Evolutionary conservation across 2,329 filamentous ascomycete species (phyloP), one percentile per base, ranked within the genome.

Genomic region (Aspergillus unguis): DNA sequence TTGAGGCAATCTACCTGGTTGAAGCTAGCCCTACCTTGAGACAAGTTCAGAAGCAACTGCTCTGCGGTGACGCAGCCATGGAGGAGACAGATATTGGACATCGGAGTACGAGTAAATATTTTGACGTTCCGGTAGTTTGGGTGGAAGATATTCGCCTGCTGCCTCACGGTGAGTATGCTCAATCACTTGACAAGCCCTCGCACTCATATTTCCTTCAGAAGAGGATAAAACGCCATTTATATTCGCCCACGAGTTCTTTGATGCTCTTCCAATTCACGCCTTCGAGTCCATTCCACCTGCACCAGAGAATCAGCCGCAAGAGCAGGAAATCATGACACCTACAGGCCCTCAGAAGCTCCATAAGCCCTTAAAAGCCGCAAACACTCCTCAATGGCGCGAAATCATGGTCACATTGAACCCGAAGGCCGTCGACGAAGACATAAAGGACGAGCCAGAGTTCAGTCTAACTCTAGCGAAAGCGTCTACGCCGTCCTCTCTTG

Each of bases 181-280:
- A 23, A 28, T 2, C 23, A 2, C 4, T n/a, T 11, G 6, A 25
- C 17, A 10, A 33, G 3, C 10, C 27, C 32, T 11, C 11, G 1
- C n/a, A 10, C 40, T 50, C 8, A 45, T 5, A n/a, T 9, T n/a
- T 31, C 17, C 50, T 17, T 9, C 27, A 86, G 85, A 83, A 55
- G 73, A 84, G 25, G 79, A 81, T 55, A 88, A 87, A 66, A 88
- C 85, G 25, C 92, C 94, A 1, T 95, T 97, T 71, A 95, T 99
- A 55, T 83, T 97, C 44, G 94, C 94, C 4, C 94, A 99, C 70
- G 94, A 99, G 69, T 97, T 99, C 78, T 99, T 99, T 75, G 94
- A 99, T 63, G 94, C 94, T 2, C 85, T 99, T 0, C 94, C 94
- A 32, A 96, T 99, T 62, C 92, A 99, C 70, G 86, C 90, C 55